Evolutionary conservation across 208 protist species (phyloP).

Genomic region (Phytomonas sp.): DNA sequence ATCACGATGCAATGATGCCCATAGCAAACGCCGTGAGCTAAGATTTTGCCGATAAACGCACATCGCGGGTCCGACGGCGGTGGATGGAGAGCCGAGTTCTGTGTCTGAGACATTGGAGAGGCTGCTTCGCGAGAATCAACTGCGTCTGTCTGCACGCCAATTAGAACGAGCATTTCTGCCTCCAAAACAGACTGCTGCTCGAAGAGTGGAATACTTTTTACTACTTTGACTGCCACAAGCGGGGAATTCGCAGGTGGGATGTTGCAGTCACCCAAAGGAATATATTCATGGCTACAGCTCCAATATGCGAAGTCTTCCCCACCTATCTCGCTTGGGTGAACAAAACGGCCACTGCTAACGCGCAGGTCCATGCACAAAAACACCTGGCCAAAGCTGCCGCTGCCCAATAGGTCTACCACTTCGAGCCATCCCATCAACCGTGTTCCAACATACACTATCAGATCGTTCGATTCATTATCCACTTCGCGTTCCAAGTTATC

Average conservation of each 20-base stretch:
- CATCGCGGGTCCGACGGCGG: slow-evolving; percentile 57
- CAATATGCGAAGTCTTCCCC: slow-evolving; percentile 80
- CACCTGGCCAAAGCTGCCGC: slow-evolving; percentile 79
- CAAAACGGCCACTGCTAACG: slow-evolving; percentile 53
- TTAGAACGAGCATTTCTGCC: slow-evolving; percentile 81
- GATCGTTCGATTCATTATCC: slow-evolving; percentile 65
- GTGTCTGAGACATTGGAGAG: neutral
- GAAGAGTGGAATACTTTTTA: slow-evolving; percentile 61
- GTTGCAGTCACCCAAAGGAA: slow-evolving; percentile 67
- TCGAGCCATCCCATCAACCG: slow-evolving; percentile 75
- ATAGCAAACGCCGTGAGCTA: slow-evolving; percentile 68
- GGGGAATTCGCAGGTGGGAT: slow-evolving; percentile 39
- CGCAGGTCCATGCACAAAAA: slow-evolving; percentile 83
- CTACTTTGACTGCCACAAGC: slow-evolving; percentile 80
- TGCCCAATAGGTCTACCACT: slow-evolving; percentile 68
- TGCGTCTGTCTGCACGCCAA: slow-evolving; percentile 50
- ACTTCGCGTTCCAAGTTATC: slow-evolving; percentile 57
- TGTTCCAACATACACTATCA: slow-evolving; percentile 80
- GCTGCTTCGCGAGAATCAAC: neutral
- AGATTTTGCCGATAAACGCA: slow-evolving; percentile 47
- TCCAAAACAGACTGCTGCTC: slow-evolving; percentile 77
- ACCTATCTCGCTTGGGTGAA: slow-evolving; percentile 55
- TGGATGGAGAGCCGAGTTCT: slow-evolving; percentile 14
- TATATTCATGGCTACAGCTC: slow-evolving; percentile 71
- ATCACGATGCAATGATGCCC: slow-evolving; percentile 89